Evolutionary conservation across 2,329 filamentous ascomycete species (phyloP).

Genomic region (Huntiella omanensis): DNA sequence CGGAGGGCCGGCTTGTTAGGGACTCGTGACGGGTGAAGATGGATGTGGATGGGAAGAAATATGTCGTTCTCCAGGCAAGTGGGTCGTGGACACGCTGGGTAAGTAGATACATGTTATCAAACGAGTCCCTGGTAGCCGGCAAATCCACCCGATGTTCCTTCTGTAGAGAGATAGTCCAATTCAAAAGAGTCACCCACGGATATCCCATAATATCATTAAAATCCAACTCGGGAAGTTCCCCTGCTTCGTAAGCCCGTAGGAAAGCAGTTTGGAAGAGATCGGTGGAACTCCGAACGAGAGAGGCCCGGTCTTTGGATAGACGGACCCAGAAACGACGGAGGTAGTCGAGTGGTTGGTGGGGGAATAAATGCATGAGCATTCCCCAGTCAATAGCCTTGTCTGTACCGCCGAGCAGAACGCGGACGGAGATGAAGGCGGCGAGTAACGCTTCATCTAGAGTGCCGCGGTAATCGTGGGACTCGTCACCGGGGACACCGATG

Average conservation of each 20-base stretch:
- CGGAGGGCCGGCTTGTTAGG: slow-evolving; percentile 28
- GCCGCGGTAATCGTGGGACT: slow-evolving; percentile 2
- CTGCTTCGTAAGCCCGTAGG: slow-evolving; percentile 43
- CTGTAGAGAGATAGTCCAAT: slow-evolving; percentile 42
- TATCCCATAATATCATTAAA: slow-evolving; percentile 44
- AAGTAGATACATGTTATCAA: slow-evolving; percentile 6
- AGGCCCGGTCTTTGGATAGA: slow-evolving; percentile 17
- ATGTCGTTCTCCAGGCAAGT: slow-evolving; percentile 36
- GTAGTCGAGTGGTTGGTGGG: slow-evolving; percentile 29
- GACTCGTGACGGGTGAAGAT: slow-evolving; percentile 39
- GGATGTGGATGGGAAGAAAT: slow-evolving; percentile 32
- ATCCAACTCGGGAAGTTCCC: slow-evolving; percentile 41
- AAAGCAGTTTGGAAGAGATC: slow-evolving; percentile 47
- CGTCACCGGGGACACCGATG: background rate
- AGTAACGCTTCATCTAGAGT: slow-evolving; percentile 21
- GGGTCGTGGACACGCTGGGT: slow-evolving; percentile 14
- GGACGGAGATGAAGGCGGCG: slow-evolving; percentile 38
- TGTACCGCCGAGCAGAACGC: slow-evolving; percentile 39
- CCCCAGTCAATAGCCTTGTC: slow-evolving; percentile 43
- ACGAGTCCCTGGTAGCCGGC: slow-evolving; percentile 2
- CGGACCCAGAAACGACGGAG: slow-evolving; percentile 40
- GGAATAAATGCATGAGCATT: slow-evolving; percentile 35
- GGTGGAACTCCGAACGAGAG: slow-evolving; percentile 19
- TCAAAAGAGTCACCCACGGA: slow-evolving; percentile 47
- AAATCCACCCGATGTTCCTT: slow-evolving; percentile 9